Conservation (phyloP, 2,329 filamentous ascomycete genomes). For the Venturia pyrina region DNA sequence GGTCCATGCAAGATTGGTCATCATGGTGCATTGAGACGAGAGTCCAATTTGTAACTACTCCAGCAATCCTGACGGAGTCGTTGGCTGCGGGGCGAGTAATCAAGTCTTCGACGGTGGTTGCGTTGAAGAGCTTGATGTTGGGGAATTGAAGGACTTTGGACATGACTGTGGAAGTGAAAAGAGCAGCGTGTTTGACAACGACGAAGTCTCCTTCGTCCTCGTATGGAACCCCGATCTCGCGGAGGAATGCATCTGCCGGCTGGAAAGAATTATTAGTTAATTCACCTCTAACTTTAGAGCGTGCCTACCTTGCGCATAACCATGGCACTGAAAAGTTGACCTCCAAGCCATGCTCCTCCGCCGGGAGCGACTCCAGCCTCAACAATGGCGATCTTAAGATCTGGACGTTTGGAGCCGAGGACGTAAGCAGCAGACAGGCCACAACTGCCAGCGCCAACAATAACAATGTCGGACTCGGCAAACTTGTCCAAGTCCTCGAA, state of each 20-base stretch:
- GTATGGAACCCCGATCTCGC: conserved; percentile 67
- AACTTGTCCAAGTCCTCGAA: conserved; percentile 81
- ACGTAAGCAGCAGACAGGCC: conserved; percentile 78
- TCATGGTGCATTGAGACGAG: conserved; percentile 80
- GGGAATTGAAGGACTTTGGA: conserved; percentile 74
- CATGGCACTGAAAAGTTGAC: conserved; percentile 92
- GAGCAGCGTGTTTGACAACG: conserved; percentile 45
- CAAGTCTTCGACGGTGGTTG: conserved; percentile 82
- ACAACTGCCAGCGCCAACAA: conserved; percentile 82
- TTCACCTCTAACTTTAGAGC: not conserved
- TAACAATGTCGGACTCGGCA: conserved; percentile 89
- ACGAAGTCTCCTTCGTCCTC: conserved; percentile 85
- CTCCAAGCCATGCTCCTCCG: conserved; percentile 85
- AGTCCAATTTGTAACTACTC: conserved; percentile 94
- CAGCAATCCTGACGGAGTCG: conserved; percentile 60
- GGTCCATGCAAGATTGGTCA: conserved; percentile 92
- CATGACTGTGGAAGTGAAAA: conserved; percentile 83
- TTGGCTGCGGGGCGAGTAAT: conserved; percentile 61
- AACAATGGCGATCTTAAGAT: conserved; percentile 84
- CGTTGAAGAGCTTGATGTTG: conserved; percentile 95
- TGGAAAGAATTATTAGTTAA: not conserved
- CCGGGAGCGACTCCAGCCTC: conserved; percentile 78
- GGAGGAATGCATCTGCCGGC: conserved; percentile 76
- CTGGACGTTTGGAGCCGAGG: conserved; percentile 71
- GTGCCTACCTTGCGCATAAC: conserved; percentile 62